A percentile compares a stretch with the other conserved stretches of the same genome.
These are phyloP conservation scores for Penicillium sp. DNA, from an alignment of 2,329 filamentous ascomycete genomes.

Conservation along the genomic window DNA sequence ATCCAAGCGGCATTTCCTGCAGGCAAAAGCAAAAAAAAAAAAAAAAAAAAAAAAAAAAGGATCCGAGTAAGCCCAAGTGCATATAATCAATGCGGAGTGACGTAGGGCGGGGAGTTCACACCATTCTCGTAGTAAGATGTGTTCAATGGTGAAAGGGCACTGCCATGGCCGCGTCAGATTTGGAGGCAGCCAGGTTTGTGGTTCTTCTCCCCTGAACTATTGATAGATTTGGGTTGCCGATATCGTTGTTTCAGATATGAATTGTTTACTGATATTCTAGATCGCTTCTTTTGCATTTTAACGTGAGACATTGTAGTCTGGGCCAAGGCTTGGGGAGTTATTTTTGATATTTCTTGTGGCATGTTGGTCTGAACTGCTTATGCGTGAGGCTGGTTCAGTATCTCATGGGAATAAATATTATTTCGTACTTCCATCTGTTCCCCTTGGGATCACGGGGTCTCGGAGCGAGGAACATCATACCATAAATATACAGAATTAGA, in stretches of 20 bases:
- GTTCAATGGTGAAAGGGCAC: background rate
- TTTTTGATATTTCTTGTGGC: background rate
- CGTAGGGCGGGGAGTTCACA: background rate
- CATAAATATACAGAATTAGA: background rate
- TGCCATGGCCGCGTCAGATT: conserved; percentile 15
- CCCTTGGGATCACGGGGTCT: background rate
- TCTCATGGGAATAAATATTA: background rate
- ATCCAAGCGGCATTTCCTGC: background rate
- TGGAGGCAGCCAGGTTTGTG: conserved; percentile 8
- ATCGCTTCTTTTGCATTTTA: conserved; percentile 6
- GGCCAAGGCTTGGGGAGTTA: background rate
- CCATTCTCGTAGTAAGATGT: background rate
- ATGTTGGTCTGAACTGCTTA: background rate
- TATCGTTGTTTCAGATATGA: conserved; percentile 12
- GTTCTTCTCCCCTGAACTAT: conserved; percentile 13
- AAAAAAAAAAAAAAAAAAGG: too few species aligned
- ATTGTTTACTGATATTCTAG: conserved; percentile 5
- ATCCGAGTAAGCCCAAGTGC: background rate
- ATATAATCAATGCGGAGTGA: background rate
- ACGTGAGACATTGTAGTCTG: background rate
- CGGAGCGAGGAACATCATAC: background rate
- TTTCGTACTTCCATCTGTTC: background rate
- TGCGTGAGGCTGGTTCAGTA: background rate
- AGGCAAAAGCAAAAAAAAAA: background rate
- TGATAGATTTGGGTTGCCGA: conserved; percentile 10